Evolutionary conservation across 225 moss, liverwort and hornwort genomes (phyloP).

Genomic region (Sphagnum contortum): DNA sequence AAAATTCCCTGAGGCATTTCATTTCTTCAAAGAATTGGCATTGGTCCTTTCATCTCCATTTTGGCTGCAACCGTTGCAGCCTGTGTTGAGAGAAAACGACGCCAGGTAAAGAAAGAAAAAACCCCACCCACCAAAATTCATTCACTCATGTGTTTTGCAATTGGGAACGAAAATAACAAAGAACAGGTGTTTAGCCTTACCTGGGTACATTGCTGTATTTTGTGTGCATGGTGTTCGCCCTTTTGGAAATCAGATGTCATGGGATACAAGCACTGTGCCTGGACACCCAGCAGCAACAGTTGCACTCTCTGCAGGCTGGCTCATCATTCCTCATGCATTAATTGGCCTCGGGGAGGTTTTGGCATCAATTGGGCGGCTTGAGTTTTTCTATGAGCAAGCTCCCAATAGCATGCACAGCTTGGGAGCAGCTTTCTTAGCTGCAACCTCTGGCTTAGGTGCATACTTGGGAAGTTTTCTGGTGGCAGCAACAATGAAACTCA

Average conservation of each 20-base stretch:
- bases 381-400: constrained; percentile 24
- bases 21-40: constrained; percentile 10
- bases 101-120: no score
- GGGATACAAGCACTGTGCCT: neutral
- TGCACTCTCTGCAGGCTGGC: constrained; percentile 25
- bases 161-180: no score
- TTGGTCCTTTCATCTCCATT: constrained; percentile 6
- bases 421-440: constrained; percentile 16
- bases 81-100: constrained; percentile 10
- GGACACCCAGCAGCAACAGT: neutral
- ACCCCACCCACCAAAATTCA: no score
- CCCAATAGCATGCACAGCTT: constrained; percentile 17
- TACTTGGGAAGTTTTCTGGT: constrained; percentile 16
- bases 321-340: constrained; percentile 14
- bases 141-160: no score
- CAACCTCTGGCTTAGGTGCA: constrained; percentile 12
- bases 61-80: constrained; percentile 13
- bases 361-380: constrained; percentile 18
- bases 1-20: constrained; percentile 6
- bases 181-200: no score
- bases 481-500: constrained; percentile 6
- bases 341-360: constrained; percentile 19
- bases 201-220: no score
- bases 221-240: neutral
- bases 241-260: neutral